Evolutionary conservation across 352 stramenopile genomes (phyloP).

Genomic region (Pilasporangium apinafurcum): DNA sequence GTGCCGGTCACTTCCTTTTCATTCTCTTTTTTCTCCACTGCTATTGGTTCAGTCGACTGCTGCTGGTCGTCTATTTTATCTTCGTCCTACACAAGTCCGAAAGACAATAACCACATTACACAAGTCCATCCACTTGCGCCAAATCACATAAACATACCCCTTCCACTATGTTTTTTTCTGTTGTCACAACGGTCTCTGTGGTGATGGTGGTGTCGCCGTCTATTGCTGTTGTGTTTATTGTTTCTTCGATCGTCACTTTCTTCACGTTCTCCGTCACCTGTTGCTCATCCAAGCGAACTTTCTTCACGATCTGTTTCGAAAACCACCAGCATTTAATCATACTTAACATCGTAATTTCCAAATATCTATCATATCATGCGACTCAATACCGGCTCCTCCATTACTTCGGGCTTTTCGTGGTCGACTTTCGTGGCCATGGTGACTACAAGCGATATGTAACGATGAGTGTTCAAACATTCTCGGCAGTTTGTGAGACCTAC

Average conservation of each 20-base stretch:
- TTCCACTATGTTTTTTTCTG: background rate
- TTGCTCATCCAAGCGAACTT: constrained; percentile 46
- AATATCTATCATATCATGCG: too few relatives aligned
- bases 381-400: constrained; percentile 40
- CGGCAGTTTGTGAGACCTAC: too few relatives aligned
- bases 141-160: too few relatives aligned
- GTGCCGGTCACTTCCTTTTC: too few relatives aligned
- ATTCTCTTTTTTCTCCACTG: too few relatives aligned
- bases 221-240: constrained; percentile 2
- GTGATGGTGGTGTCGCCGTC: background rate
- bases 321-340: background rate
- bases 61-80: too few relatives aligned
- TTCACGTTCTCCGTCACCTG: constrained; percentile 41
- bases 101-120: too few relatives aligned
- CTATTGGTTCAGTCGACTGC: too few relatives aligned
- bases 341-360: background rate
- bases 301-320: constrained; percentile 45
- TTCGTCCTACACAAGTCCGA: too few relatives aligned
- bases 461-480: too few relatives aligned
- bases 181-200: background rate
- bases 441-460: too few relatives aligned
- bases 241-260: constrained; percentile 27
- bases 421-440: constrained; percentile 68
- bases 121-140: too few relatives aligned
- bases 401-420: constrained; percentile 68